Evolutionary conservation across 2,329 filamentous ascomycete genomes (phyloP).

Genomic region (Metarhizium rileyi): DNA sequence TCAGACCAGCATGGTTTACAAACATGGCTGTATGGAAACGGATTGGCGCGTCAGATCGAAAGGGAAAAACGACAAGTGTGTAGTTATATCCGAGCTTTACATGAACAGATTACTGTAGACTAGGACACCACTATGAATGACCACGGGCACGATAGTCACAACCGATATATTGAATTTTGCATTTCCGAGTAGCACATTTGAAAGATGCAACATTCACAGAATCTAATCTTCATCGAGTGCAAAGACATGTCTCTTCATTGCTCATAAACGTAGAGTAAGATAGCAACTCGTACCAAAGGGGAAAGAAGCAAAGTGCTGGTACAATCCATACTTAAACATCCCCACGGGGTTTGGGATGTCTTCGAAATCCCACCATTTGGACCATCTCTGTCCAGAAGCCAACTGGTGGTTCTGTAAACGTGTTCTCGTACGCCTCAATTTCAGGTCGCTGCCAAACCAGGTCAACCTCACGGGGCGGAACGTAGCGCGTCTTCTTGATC

Average conservation of each 20-base stretch:
- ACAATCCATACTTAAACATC: neutral
- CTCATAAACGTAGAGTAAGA: neutral
- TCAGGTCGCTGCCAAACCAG: constrained; percentile 48
- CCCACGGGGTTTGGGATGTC: neutral
- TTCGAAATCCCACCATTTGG: neutral
- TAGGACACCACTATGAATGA: no score
- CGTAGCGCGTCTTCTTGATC: constrained; percentile 45
- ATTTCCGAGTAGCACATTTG: no score
- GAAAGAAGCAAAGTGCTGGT: neutral
- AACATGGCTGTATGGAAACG: no score
- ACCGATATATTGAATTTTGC: no score
- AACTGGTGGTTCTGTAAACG: constrained; percentile 36
- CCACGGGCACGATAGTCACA: no score
- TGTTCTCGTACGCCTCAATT: constrained; percentile 47
- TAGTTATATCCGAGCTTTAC: no score
- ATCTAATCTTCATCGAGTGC: no score
- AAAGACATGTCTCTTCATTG: neutral
- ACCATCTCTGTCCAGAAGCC: constrained; percentile 36
- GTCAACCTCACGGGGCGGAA: constrained; percentile 44
- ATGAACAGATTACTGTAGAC: no score
- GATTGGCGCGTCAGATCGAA: no score
- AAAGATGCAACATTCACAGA: no score
- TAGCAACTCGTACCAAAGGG: neutral
- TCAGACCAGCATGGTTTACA: no score
- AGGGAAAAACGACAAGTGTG: no score